Evolutionary conservation across 2,329 filamentous ascomycete species (phyloP).

Genomic region (Pyricularia sp.): DNA sequence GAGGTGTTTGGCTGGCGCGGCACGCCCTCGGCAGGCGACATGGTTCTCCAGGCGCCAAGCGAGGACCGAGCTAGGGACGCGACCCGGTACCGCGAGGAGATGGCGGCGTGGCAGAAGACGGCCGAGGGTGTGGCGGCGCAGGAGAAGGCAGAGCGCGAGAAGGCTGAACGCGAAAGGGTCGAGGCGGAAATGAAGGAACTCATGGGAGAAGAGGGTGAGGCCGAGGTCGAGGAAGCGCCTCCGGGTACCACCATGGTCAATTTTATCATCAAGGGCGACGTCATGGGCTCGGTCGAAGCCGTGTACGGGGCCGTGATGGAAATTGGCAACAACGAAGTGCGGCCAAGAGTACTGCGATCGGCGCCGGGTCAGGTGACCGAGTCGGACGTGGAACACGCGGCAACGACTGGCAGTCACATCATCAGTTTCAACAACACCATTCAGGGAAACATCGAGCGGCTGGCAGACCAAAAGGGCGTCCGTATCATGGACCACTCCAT

Average conservation of each 20-base stretch:
- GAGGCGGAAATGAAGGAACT: slow-evolving; percentile 24
- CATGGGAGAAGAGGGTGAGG: slow-evolving; percentile 18
- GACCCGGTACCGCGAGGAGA: slow-evolving; percentile 65
- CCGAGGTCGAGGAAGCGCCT: slow-evolving; percentile 26
- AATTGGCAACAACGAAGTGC: slow-evolving; percentile 78
- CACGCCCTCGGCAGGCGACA: slow-evolving; percentile 71
- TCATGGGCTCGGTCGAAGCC: slow-evolving; percentile 88
- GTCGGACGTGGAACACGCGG: slow-evolving; percentile 83
- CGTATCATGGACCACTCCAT: slow-evolving; percentile 76
- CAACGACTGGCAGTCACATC: slow-evolving; percentile 64
- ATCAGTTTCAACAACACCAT: slow-evolving; percentile 78
- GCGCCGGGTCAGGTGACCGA: slow-evolving; percentile 72
- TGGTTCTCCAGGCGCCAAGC: slow-evolving; percentile 72
- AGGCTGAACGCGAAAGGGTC: slow-evolving; percentile 32
- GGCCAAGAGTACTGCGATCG: slow-evolving; percentile 65
- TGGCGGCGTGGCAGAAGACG: slow-evolving; percentile 60
- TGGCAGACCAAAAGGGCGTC: slow-evolving; percentile 65
- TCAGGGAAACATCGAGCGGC: slow-evolving; percentile 55
- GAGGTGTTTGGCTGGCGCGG: slow-evolving; percentile 94
- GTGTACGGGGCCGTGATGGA: slow-evolving; percentile 67
- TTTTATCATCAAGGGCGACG: slow-evolving; percentile 87
- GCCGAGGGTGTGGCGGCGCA: slow-evolving; percentile 74
- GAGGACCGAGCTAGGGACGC: slow-evolving; percentile 74
- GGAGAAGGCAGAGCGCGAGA: slow-evolving; percentile 53
- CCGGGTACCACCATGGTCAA: slow-evolving; percentile 48